Percentiles rank a stretch among this genome's conserved stretches.
Conservation (phyloP, 148 eudicot genomes). For the Diospyros lotus region DNA sequence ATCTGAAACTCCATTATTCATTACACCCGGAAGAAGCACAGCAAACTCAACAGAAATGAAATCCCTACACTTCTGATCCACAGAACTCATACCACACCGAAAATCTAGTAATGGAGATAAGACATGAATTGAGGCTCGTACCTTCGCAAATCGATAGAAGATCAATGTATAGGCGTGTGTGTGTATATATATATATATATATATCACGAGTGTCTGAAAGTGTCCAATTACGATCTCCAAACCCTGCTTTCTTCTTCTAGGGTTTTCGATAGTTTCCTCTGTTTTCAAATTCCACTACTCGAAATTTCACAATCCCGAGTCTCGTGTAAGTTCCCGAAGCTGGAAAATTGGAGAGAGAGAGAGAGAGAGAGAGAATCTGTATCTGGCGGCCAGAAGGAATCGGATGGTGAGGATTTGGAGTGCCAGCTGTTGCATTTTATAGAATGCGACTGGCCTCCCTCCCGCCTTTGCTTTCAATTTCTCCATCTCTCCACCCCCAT, state of each 20-base stretch:
- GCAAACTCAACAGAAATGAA: neutral
- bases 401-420: conserved; percentile 15
- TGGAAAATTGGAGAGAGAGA: conserved; percentile 1
- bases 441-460: too few species aligned
- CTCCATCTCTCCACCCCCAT: too few species aligned
- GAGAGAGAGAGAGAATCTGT: neutral
- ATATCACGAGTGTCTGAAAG: neutral
- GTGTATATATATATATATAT: too few species aligned
- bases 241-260: conserved; percentile 7
- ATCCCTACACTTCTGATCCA: neutral
- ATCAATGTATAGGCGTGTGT: too few species aligned
- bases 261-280: neutral
- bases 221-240: conserved; percentile 3
- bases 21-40: neutral
- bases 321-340: neutral
- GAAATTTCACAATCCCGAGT: neutral
- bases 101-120: too few species aligned
- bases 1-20: conserved; percentile 9
- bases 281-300: too few species aligned
- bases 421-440: neutral
- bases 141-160: neutral
- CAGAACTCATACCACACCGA: conserved; percentile 4
- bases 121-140: neutral
- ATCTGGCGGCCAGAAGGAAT: conserved; percentile 10
- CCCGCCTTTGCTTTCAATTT: too few species aligned